Percentiles rank a stretch among this genome's conserved stretches.
These are phyloP conservation scores for Candida hungchunana DNA, from an alignment of 805 yeast genomes.

Conservation along the genomic window DNA sequence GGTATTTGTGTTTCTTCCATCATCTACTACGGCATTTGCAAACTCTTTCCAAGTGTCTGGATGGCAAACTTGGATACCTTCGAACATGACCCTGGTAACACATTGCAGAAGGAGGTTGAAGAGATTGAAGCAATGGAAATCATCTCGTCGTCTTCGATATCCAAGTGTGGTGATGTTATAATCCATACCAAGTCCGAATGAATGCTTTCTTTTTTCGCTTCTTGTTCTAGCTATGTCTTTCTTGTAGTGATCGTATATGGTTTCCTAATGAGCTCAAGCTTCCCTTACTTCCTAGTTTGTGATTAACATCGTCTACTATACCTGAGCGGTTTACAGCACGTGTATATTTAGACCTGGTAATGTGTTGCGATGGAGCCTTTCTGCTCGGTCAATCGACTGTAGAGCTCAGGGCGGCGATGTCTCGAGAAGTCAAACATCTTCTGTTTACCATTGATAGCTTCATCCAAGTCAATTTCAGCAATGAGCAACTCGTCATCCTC, in stretches of 20 bases:
- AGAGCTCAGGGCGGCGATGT: constrained; percentile 35
- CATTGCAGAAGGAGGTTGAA: constrained; percentile 15
- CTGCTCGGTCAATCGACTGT: constrained; percentile 26
- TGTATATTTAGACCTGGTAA: constrained; percentile 10
- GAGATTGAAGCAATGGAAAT: constrained; percentile 15
- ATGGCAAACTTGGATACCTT: constrained; percentile 22
- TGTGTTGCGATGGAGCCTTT: constrained; percentile 27
- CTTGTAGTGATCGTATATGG: too few species aligned
- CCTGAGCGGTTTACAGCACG: too few species aligned
- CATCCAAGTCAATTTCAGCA: constrained; percentile 34
- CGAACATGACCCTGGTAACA: constrained; percentile 20
- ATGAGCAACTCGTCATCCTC: constrained; percentile 32
- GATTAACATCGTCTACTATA: not conserved
- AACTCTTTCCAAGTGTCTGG: constrained; percentile 37
- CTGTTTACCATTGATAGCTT: constrained; percentile 31
- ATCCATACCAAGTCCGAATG: constrained; percentile 8
- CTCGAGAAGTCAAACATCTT: constrained; percentile 35
- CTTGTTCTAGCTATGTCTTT: too few species aligned
- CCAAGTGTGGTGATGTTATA: constrained; percentile 3
- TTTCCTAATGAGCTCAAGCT: too few species aligned
- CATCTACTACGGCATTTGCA: constrained; percentile 44
- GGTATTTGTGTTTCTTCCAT: constrained; percentile 53
- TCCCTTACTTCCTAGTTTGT: too few species aligned
- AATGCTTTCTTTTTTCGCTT: not conserved
- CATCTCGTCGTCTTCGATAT: constrained; percentile 9